Base-by-base conservation (phyloP, 2,329 filamentous ascomycete species). In the Sclerotinia nivalis region DNA sequence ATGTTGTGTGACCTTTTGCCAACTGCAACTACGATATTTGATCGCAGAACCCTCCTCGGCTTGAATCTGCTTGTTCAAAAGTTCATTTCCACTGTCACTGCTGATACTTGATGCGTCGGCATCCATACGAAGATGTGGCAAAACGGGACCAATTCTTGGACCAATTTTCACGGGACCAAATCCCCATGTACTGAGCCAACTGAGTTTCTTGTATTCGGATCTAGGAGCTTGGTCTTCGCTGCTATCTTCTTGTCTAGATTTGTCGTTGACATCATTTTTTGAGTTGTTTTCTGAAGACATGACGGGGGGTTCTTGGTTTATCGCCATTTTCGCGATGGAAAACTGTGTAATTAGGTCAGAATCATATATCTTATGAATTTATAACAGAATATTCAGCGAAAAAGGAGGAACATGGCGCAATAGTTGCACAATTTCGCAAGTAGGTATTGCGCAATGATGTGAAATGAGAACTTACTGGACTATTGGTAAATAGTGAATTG, bases 11-110 rank as follows among this genome's bases (percentile, higher is more conserved):
- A 62, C 66, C 58, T 97, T 97, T 78, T 92, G 91, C 94, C 94
- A 97, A 74, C 90, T 94, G 82, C 94, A 97, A 52, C 93, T 97
- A 71, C 94, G 87, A 79, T 97, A 97, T 82, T 97, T 90, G 80
- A 97, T 97, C 15, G 89, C 88, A 80, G 91, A 89, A 66, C 88
- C 89, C 40, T 88, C 86, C 80, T 97, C 94, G 72, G 91, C 79
- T 67, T 90, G 92, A 73, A 95, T 87, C 81, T 97, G 93, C 81
- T 87, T 86, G 62, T 84, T 85, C 59, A 78, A 59, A 50, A 79
- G 75, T 71, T 78, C 75, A 52, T 67, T 71, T n/a, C 74, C 75
- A 31, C 71, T 73, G 47, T 75, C 75, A 49, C 73, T 73, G 13
- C 52, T 59, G 20, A 28, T 43, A 25, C 43, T 49, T 50, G 66